A percentile compares a stretch with the other conserved stretches of the same genome.
Evolutionary conservation across 805 yeast genomes (phyloP).

Genomic region (Sungouiozyma ichnusensis): DNA sequence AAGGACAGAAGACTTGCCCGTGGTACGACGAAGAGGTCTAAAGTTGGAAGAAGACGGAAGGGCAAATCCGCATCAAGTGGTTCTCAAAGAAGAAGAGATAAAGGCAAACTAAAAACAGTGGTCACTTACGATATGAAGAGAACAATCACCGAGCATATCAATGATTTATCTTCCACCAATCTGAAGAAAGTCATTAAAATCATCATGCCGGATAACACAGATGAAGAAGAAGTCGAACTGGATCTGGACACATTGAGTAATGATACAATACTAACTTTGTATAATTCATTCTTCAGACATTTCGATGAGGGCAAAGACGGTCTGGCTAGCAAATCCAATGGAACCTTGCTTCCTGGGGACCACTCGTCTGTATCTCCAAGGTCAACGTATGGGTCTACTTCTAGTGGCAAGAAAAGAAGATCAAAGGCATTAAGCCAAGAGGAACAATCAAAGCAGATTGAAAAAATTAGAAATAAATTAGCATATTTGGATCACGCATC

Average conservation of each 20-base stretch:
- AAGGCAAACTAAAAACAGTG: slow-evolving; percentile 26
- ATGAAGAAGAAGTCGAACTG: slow-evolving; percentile 88
- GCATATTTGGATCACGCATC: slow-evolving; percentile 56
- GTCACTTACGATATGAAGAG: slow-evolving; percentile 96
- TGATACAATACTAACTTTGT: slow-evolving; percentile 68
- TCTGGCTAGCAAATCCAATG: slow-evolving; percentile 26
- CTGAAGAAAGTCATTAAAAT: slow-evolving; percentile 75
- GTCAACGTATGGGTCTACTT: slow-evolving; percentile 20
- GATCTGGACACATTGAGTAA: slow-evolving; percentile 92
- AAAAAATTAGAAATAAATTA: slow-evolving; percentile 60
- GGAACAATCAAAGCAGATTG: slow-evolving; percentile 58
- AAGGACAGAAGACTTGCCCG: slow-evolving; percentile 42
- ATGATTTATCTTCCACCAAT: slow-evolving; percentile 66
- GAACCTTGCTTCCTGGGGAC: slow-evolving; percentile 5
- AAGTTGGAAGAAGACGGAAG: slow-evolving; percentile 3
- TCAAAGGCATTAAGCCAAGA: slow-evolving; percentile 52
- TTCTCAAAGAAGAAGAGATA: slow-evolving; percentile 10
- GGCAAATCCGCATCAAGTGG: slow-evolving; percentile 18
- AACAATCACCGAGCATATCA: slow-evolving; percentile 79
- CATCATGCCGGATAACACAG: slow-evolving; percentile 49
- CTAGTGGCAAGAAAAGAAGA: slow-evolving; percentile 32
- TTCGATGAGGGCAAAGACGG: slow-evolving; percentile 19
- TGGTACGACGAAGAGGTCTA: slow-evolving; percentile 24
- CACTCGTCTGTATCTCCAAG: slow-evolving; percentile 8
- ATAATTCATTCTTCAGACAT: slow-evolving; percentile 65